These are phyloP conservation scores for Debaryomyces coudertii DNA, from an alignment of 1,139 yeast genomes.

Conservation along the genomic window DNA sequence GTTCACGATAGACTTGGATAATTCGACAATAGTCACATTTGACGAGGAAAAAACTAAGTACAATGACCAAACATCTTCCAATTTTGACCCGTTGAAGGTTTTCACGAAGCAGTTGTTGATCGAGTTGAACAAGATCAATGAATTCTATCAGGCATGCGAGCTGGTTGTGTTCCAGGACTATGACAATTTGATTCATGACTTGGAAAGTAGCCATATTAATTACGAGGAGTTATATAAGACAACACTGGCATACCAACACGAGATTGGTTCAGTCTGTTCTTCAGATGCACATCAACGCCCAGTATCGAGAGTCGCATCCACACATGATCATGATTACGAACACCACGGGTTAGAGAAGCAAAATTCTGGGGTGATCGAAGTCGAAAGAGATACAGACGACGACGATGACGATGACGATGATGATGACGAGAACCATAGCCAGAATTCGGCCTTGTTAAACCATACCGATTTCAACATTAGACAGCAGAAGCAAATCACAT, in stretches of 20 bases:
- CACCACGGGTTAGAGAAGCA: slow-evolving; percentile 23
- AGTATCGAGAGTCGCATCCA: slow-evolving; percentile 28
- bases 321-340: slow-evolving; percentile 27
- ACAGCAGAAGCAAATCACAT: slow-evolving; percentile 62
- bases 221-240: slow-evolving; percentile 30
- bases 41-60: slow-evolving; percentile 12
- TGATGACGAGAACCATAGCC: slow-evolving; percentile 39
- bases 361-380: slow-evolving; percentile 21
- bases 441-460: slow-evolving; percentile 43
- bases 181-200: slow-evolving; percentile 46
- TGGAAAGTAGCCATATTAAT: slow-evolving; percentile 33
- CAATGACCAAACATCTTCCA: slow-evolving; percentile 22
- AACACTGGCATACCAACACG: slow-evolving; percentile 11
- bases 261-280: slow-evolving; percentile 19
- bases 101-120: slow-evolving; percentile 55
- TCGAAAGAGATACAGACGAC: slow-evolving; percentile 33
- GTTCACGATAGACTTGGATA: slow-evolving; percentile 30
- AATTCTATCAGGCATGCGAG: slow-evolving; percentile 56
- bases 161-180: slow-evolving; percentile 49
- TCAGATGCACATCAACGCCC: slow-evolving; percentile 12
- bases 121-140: slow-evolving; percentile 59
- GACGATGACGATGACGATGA: slow-evolving; percentile 47
- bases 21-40: slow-evolving; percentile 32
- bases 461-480: slow-evolving; percentile 52
- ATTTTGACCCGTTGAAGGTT: slow-evolving; percentile 49